Conservation (phyloP, 2,329 filamentous ascomycete species). For the Cyphellophora attinorum region DNA sequence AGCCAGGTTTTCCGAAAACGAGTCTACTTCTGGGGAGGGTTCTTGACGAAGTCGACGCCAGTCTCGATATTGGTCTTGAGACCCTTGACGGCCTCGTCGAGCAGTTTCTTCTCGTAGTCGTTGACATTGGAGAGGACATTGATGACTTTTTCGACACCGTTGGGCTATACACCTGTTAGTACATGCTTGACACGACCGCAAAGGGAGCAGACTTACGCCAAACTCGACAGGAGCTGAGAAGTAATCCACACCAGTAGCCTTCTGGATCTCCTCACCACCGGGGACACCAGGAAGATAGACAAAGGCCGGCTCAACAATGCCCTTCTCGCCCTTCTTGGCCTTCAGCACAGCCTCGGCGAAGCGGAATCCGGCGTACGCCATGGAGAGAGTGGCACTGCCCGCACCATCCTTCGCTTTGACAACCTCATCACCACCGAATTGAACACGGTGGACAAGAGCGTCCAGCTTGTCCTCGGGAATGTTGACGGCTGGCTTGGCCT, state of each 20-base stretch:
- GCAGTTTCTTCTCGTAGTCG: constrained; percentile 79
- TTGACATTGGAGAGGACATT: constrained; percentile 70
- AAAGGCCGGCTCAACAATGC: constrained; percentile 87
- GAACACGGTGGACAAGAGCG: constrained; percentile 82
- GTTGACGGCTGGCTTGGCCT: constrained; percentile 66
- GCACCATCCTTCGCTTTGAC: constrained; percentile 90
- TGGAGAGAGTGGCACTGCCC: constrained; percentile 83
- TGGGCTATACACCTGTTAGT: constrained; percentile 47
- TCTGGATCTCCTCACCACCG: constrained; percentile 75
- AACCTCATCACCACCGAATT: constrained; percentile 96
- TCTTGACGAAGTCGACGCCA: constrained; percentile 82
- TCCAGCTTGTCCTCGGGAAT: constrained; percentile 88
- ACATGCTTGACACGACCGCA: constrained; percentile 3
- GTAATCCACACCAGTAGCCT: constrained; percentile 78
- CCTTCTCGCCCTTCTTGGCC: constrained; percentile 80
- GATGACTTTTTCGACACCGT: constrained; percentile 74
- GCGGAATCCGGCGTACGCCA: constrained; percentile 94
- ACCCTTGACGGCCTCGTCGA: constrained; percentile 64
- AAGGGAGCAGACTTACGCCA: constrained; percentile 57
- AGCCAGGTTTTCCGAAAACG: too few relatives aligned
- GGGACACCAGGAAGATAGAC: constrained; percentile 87
- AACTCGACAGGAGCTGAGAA: constrained; percentile 96
- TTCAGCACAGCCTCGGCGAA: constrained; percentile 93
- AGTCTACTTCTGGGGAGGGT: constrained; percentile 56
- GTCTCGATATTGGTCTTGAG: constrained; percentile 91